Evolutionary conservation across 768 basidiomycete genomes (phyloP), one percentile per base, ranked within the genome.

Genomic region (Naematelia aurantialba): DNA sequence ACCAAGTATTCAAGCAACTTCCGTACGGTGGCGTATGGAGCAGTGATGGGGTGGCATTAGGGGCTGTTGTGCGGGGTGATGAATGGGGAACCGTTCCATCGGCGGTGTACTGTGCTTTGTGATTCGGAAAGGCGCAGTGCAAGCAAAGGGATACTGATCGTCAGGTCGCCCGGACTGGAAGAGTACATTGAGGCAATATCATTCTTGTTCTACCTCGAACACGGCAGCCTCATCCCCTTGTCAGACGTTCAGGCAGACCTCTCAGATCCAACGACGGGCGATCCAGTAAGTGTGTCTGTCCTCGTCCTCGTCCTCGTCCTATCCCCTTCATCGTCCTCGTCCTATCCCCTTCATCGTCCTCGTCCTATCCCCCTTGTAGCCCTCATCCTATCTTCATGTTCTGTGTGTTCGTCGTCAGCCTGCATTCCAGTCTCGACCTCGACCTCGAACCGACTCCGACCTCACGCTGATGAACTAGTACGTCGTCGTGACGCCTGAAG

Each of bases 101-200:
- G n/a, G n/a, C n/a, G n/a, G n/a, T n/a, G n/a, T n/a, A n/a, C n/a
- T n/a, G n/a, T n/a, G n/a, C n/a, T 24, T 53, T 25, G 5, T 45
- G 12, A 52, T 63, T 53, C 2, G 14, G 34, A n/a, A 3, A 19
- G 12, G 42, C 19, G n/a, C 46, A 5, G 46, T 21, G 46, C n/a
- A 19, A 8, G n/a, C 8, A 19, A 26, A 47, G 8, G 8, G 21
- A 47, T 10, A 21, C 46, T 19, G 44, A 29, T 3, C 11, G 1
- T 39, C 29, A 80, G 75, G 25, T 78, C 80, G 8, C 78, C 78
- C 2, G 81, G 93, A 2, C 78, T 98, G 26, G 92, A 98, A 76
- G 96, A 98, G 78, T 98, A 91, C 78, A 89, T 97, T 63, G 96
- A 98, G 76, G 92, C 89, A 1, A 79, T 91, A 57, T 87, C 89